A percentile compares a stretch with the other conserved stretches of the same genome.
Evolutionary conservation across 2,329 filamentous ascomycete species (phyloP).

Genomic region (Hirsutella rhossiliensis): DNA sequence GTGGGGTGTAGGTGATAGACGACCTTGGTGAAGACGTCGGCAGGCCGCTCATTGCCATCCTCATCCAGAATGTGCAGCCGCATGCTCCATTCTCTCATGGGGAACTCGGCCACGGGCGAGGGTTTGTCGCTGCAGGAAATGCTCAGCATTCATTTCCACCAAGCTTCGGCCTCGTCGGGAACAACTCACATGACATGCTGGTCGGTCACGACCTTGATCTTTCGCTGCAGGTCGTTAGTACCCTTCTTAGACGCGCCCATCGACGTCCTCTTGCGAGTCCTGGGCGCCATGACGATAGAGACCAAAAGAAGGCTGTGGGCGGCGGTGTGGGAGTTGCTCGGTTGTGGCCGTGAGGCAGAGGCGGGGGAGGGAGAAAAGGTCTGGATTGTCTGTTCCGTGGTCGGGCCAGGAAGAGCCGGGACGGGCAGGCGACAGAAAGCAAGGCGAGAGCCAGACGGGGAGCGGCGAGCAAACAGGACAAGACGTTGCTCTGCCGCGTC

Average conservation of each 20-base stretch:
- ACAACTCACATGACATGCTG: conserved; percentile 69
- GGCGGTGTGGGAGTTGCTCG: not conserved
- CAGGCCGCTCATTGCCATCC: conserved; percentile 70
- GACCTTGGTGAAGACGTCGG: conserved; percentile 82
- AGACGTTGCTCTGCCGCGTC: not conserved
- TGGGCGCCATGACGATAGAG: not conserved
- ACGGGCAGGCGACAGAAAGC: no score
- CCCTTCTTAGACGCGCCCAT: conserved; percentile 1
- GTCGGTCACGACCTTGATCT: conserved; percentile 85
- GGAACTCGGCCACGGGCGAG: conserved; percentile 74
- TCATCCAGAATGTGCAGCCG: conserved; percentile 76
- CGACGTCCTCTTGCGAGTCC: not conserved
- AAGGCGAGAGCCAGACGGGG: not conserved
- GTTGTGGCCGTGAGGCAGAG: no score
- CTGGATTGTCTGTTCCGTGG: no score
- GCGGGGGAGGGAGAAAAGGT: no score
- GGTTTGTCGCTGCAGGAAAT: conserved; percentile 53
- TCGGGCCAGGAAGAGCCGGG: no score
- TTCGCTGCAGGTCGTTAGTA: conserved; percentile 51
- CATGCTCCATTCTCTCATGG: conserved; percentile 87
- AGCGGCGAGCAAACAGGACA: not conserved
- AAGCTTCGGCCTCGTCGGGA: not conserved
- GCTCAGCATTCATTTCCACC: conserved; percentile 2
- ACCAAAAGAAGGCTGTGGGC: not conserved
- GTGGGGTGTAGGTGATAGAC: conserved; percentile 90